Evolutionary conservation across 768 basidiomycete species (phyloP), one percentile per base, ranked within the genome.

Genomic region (Suillus decipiens): DNA sequence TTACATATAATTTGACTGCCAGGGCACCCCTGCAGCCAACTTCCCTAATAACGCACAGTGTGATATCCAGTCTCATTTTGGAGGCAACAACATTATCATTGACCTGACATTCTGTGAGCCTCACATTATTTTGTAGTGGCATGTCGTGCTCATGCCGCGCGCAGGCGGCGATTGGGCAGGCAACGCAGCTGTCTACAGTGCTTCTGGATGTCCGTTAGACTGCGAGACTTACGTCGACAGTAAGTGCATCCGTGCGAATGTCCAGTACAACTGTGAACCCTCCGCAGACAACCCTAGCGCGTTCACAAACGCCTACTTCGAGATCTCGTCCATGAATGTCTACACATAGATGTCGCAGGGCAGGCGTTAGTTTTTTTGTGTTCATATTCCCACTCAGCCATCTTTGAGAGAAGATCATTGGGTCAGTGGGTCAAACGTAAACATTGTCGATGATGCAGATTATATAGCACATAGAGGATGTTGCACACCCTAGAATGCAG

Each of bases 301-400:
- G 12, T 92, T 92, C 75, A 66, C 67, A 11, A 77, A 89, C 37
- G 89, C 92, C 0, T 92, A 86, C 78, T 93, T 90, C 76, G 84
- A 90, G 50, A 82, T 93, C 71, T 80, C 82, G 54, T 84, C 82
- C 57, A 73, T 92, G 60, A 83, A 81, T 62, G 75, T 86, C 36
- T 87, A 85, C 72, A 75, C 69, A 33, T 81, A 72, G 67, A 62
- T 37, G 37, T 19, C 36, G 19, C n/a, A 48, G 12, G 11, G 37
- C 10, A 59, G 22, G 24, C 33, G 3, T n/a, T 17, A 59, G 33
- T 5, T 12, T 17, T 19, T 17, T 33, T 28, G 17, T 11, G 19
- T 33, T 34, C 50, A 11, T 31, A 33, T 10, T 19, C 15, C 28
- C 15, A 3, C 15, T 31, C 15, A 5, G 31, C 17, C 10, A 17